Evolutionary conservation across 768 basidiomycete genomes (phyloP), one percentile per base, ranked within the genome.

Genomic region (Collybiopsis confluens): DNA sequence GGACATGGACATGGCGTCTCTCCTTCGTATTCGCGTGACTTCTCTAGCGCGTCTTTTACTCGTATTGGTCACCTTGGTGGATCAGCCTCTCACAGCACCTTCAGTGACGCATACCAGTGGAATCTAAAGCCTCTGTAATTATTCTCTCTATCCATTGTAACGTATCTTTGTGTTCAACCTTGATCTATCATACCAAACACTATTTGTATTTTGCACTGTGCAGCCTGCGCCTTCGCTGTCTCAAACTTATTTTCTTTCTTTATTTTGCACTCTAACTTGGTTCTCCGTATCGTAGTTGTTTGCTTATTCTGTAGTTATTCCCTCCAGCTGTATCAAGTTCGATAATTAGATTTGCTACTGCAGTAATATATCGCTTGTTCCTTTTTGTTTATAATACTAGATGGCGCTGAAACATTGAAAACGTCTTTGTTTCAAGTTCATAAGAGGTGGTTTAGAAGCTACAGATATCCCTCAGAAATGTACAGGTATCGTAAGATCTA

Each of bases 51-150:
- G 50, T 78, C 83, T 21, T 81, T 78, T 59, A 65, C 71, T 53
- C 70, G 65, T 60, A 62, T 77, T 52, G 72, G 70, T 62, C 71
- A 72, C 36, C 84, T 82, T 64, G 78, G 78, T 62, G 81, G 78
- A 62, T 74, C 75, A 36, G 81, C 77, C 67, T 68, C 83, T 37
- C 75, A 77, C 44, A 70, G 66, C 42, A 73, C 80, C 37, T 72
- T 86, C 62, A 81, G 75, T 62, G 89, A 90, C 69, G 87, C 86
- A 28, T 92, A 92, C 74, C 86, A 88, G 73, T 75, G 82, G 65
- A 73, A 89, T 90, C 86, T 91, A 79, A 83, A 70, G n/a, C n/a
- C n/a, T n/a, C n/a, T n/a, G 49, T 16, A 30, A 28, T 33, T 47
- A 44, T 26, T 44, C 52, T 28, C 42, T 47, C 48, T 45, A 56